Percentiles rank a stretch among this genome's conserved stretches.
These are phyloP conservation scores for Ustilago vetiveriae DNA, from an alignment of 1,284 basidiomycete genomes.

Conservation along the genomic window DNA sequence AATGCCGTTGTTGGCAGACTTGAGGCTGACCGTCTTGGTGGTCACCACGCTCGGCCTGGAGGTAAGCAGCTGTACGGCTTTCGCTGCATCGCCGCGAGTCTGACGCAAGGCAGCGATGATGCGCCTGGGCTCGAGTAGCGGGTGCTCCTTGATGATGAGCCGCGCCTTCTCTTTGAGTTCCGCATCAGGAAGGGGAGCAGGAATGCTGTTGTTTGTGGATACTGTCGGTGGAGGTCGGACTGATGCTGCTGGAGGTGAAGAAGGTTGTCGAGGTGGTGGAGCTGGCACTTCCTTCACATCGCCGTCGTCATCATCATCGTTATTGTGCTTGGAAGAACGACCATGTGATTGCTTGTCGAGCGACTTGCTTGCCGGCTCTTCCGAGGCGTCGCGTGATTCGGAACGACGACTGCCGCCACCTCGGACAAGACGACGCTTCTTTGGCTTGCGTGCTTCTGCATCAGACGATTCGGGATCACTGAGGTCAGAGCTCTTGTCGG, in stretches of 20 bases:
- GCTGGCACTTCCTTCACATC: slow-evolving; percentile 17
- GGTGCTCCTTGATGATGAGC: slow-evolving; percentile 17
- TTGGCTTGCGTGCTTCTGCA: slow-evolving; percentile 29
- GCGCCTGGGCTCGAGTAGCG: slow-evolving; percentile 17
- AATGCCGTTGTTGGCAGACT: slow-evolving; percentile 12
- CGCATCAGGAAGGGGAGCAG: slow-evolving; percentile 12
- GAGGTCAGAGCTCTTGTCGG: slow-evolving; percentile 41
- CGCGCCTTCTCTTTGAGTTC: slow-evolving; percentile 32
- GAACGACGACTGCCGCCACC: slow-evolving; percentile 21
- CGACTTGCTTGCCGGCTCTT: slow-evolving; percentile 5
- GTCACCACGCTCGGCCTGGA: slow-evolving; percentile 22
- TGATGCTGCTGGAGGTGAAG: neutral
- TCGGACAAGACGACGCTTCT: slow-evolving; percentile 38
- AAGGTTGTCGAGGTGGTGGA: slow-evolving; percentile 7
- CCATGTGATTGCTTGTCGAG: neutral
- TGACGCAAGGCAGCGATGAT: slow-evolving; percentile 32
- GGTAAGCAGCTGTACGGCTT: slow-evolving; percentile 17
- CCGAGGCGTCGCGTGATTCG: slow-evolving; percentile 12
- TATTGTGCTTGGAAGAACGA: neutral
- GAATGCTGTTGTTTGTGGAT: slow-evolving; percentile 2
- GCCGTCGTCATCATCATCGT: slow-evolving; percentile 9
- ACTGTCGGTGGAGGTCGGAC: slow-evolving; percentile 1
- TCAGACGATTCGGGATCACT: slow-evolving; percentile 31
- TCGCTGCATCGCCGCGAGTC: slow-evolving; percentile 20
- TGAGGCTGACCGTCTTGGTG: slow-evolving; percentile 37